phyloP scores from a whole-genome alignment of 2,329 filamentous ascomycete species.

The Zasmidium cellare region DNA sequence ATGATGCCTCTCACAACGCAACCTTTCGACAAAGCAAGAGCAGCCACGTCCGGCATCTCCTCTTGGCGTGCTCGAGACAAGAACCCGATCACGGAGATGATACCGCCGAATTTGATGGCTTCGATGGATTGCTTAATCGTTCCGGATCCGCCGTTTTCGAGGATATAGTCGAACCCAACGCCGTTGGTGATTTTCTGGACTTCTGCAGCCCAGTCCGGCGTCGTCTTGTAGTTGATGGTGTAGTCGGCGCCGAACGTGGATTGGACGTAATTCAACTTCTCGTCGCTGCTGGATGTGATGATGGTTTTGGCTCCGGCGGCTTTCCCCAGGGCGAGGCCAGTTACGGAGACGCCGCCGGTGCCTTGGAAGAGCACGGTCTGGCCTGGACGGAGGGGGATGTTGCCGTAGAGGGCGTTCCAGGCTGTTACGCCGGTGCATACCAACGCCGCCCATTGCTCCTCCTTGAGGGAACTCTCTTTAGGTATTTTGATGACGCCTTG shows the following conservation, averaged over 20 bases:
- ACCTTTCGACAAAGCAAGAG: too few relatives aligned
- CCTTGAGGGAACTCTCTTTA: too few relatives aligned
- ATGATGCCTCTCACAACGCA: too few relatives aligned
- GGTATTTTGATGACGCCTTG: too few relatives aligned
- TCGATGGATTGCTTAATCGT: slow-evolving; percentile 14
- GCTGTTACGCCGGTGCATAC: too few relatives aligned
- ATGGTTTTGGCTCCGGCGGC: slow-evolving; percentile 46
- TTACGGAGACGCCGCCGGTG: slow-evolving; percentile 46
- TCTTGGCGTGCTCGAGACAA: slow-evolving; percentile 12
- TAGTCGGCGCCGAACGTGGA: slow-evolving; percentile 56
- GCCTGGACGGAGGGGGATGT: slow-evolving; percentile 22
- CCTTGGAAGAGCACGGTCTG: slow-evolving; percentile 31
- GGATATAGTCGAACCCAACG: slow-evolving; percentile 46
- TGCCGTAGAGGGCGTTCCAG: slow-evolving; percentile 20
- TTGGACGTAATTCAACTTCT: slow-evolving; percentile 54
- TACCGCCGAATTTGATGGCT: slow-evolving; percentile 33
- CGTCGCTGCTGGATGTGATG: slow-evolving; percentile 58
- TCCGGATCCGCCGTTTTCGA: slow-evolving; percentile 47
- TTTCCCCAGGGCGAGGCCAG: slow-evolving; percentile 28
- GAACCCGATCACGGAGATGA: slow-evolving; percentile 20
- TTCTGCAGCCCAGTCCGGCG: slow-evolving; percentile 58
- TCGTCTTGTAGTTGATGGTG: slow-evolving; percentile 61
- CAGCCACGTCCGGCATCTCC: slow-evolving; percentile 14
- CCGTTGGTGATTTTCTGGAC: slow-evolving; percentile 49
- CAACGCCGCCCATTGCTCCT: too few relatives aligned